Conservation (phyloP, 768 basidiomycete species). For the Austroboletus eburneus region DNA sequence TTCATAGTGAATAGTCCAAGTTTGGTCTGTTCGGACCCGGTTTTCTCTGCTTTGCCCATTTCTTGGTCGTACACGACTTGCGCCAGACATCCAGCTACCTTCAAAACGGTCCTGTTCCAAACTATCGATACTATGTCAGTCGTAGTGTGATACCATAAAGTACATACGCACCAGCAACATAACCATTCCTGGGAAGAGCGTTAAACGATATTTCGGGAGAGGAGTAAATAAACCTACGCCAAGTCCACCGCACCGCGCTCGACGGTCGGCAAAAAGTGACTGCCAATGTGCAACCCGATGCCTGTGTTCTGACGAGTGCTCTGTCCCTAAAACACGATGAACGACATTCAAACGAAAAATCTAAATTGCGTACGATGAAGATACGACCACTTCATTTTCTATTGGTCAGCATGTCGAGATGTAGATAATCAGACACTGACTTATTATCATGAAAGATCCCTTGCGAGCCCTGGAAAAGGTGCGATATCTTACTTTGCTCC, state of each 20-base stretch:
- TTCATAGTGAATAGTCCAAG: neutral
- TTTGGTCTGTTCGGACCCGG: neutral
- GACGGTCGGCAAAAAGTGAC: constrained; percentile 89
- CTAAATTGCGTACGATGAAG: constrained; percentile 9
- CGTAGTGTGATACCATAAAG: neutral
- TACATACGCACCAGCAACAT: neutral
- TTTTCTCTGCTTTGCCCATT: neutral
- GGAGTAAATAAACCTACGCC: constrained; percentile 43
- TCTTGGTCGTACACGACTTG: neutral
- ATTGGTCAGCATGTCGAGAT: neutral
- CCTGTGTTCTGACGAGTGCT: constrained; percentile 91
- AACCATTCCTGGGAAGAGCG: neutral
- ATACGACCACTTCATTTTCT: constrained; percentile 1
- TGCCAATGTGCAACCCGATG: constrained; percentile 52
- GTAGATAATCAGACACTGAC: neutral
- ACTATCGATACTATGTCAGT: neutral
- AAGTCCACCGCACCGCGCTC: constrained; percentile 88
- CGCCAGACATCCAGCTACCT: neutral
- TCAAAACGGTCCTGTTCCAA: neutral
- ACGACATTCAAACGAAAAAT: neutral
- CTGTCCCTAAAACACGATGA: constrained; percentile 56
- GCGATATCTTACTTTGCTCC: neutral
- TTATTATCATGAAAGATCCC: neutral
- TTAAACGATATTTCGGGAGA: neutral
- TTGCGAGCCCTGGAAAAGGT: neutral